These are phyloP conservation scores for Pezicula radicicola DNA, from an alignment of 2,329 filamentous ascomycete genomes.

Conservation along the genomic window DNA sequence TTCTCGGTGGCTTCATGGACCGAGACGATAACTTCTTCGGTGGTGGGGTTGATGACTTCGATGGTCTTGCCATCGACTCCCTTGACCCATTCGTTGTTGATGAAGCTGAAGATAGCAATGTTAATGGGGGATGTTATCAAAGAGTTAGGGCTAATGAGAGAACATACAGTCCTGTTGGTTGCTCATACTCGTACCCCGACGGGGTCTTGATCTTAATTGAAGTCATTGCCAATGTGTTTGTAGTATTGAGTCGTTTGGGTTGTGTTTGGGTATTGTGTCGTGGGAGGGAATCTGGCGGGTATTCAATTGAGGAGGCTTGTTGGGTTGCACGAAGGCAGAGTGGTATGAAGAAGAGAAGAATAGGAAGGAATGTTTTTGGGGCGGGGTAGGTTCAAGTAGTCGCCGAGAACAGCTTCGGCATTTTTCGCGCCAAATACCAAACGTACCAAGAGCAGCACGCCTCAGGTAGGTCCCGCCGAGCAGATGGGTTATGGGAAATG, in stretches of 20 bases:
- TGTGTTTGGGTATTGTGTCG: no score
- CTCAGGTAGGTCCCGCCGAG: no score
- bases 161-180: slow-evolving; percentile 39
- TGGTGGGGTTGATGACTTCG: slow-evolving; percentile 86
- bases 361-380: not conserved
- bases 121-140: slow-evolving; percentile 8
- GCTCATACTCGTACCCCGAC: slow-evolving; percentile 28
- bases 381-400: no score
- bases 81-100: slow-evolving; percentile 90
- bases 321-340: not conserved
- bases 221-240: slow-evolving; percentile 18
- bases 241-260: not conserved
- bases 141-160: not conserved
- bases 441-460: no score
- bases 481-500: no score
- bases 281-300: no score
- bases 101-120: slow-evolving; percentile 44
- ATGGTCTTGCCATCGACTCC: slow-evolving; percentile 85
- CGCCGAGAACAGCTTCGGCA: no score
- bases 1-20: slow-evolving; percentile 86
- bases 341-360: slow-evolving; percentile 3
- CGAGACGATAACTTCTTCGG: slow-evolving; percentile 79
- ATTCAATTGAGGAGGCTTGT: not conserved
- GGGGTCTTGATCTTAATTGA: slow-evolving; percentile 25
- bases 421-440: no score